These are phyloP conservation scores for Nepenthes mirabilis DNA, from an alignment of 148 eudicot genomes.

Conservation along the genomic window DNA sequence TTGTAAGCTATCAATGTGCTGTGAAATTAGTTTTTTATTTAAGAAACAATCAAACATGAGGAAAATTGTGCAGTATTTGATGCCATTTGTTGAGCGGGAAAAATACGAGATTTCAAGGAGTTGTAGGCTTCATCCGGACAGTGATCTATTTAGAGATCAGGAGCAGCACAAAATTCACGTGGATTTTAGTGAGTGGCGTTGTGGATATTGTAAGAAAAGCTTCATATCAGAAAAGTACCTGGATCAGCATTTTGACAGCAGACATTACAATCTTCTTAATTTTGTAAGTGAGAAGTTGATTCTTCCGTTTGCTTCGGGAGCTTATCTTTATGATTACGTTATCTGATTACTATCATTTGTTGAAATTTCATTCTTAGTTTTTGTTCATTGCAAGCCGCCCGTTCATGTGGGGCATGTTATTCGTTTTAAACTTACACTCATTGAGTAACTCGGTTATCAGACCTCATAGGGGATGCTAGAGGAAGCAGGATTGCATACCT, in stretches of 20 bases:
- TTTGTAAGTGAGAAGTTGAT: constrained; percentile 31
- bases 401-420: no score
- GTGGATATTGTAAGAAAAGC: constrained; percentile 85
- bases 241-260: constrained; percentile 73
- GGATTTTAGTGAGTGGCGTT: constrained; percentile 75
- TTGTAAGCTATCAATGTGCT: not conserved
- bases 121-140: constrained; percentile 77
- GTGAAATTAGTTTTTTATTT: constrained; percentile 1
- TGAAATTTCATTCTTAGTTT: no score
- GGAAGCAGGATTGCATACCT: no score
- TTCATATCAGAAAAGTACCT: constrained; percentile 60
- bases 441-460: no score
- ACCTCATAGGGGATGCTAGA: no score
- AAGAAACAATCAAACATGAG: not conserved
- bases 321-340: no score
- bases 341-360: no score
- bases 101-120: constrained; percentile 42
- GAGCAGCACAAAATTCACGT: constrained; percentile 70
- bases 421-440: no score
- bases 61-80: constrained; percentile 51
- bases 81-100: constrained; percentile 82
- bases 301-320: not conserved
- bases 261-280: constrained; percentile 68
- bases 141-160: constrained; percentile 79
- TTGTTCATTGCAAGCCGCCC: no score